Conservation (phyloP, 495 filamentous ascomycete species). For the Cairneyella variabilis region DNA sequence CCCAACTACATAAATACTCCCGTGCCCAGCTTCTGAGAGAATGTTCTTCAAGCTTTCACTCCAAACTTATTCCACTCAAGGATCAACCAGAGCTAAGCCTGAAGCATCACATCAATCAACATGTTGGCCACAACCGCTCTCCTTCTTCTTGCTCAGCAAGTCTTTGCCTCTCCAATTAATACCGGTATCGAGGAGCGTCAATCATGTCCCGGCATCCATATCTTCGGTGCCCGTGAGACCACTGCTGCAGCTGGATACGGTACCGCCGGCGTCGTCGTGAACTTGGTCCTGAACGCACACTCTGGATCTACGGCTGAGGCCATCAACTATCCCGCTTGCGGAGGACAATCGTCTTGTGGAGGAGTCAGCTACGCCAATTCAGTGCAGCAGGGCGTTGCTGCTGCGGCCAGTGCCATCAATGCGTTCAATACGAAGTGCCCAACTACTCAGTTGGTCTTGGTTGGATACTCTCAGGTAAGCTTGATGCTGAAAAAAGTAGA, state of each 20-base stretch:
- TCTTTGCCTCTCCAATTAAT: neutral
- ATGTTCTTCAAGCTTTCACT: too few species aligned
- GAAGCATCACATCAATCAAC: too few species aligned
- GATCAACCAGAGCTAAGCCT: too few species aligned
- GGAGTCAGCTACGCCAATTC: conserved; percentile 51
- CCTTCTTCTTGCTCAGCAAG: neutral
- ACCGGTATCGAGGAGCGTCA: neutral
- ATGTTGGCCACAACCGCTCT: neutral
- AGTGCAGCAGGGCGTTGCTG: conserved; percentile 45
- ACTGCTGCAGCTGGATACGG: conserved; percentile 48
- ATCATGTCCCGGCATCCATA: conserved; percentile 49
- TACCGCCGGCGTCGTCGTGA: conserved; percentile 39
- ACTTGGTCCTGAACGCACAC: conserved; percentile 44
- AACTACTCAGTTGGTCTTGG: conserved; percentile 51
- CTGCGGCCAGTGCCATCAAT: conserved; percentile 53
- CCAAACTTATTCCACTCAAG: too few species aligned
- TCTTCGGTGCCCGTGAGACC: conserved; percentile 64
- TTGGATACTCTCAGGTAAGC: conserved; percentile 59
- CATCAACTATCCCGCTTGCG: conserved; percentile 59
- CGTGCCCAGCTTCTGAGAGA: too few species aligned
- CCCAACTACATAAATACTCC: too few species aligned
- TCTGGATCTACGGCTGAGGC: conserved; percentile 48
- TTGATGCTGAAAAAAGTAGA: too few species aligned
- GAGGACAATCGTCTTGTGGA: conserved; percentile 47
- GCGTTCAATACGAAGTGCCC: conserved; percentile 52